Percentiles rank a stretch among this genome's conserved stretches.
Conservation (phyloP, 768 basidiomycete genomes). For the Royoungia palumana region DNA sequence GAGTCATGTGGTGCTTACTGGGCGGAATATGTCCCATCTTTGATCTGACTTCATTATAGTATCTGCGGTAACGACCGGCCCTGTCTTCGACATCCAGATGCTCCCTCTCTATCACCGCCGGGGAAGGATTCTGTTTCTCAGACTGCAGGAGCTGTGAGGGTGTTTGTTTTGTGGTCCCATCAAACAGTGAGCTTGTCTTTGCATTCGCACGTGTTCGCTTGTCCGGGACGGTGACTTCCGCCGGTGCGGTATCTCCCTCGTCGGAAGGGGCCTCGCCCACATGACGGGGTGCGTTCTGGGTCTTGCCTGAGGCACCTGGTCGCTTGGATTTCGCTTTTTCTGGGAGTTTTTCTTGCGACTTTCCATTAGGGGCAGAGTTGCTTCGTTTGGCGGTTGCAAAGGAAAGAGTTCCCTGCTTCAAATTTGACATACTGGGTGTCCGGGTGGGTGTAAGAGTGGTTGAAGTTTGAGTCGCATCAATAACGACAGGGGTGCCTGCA, state of each 20-base stretch:
- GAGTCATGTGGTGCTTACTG: conserved; percentile 44
- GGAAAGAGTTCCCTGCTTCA: conserved; percentile 45
- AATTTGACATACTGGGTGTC: conserved; percentile 6
- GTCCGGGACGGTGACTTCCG: conserved; percentile 10
- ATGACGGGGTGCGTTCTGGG: not conserved
- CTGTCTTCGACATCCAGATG: conserved; percentile 45
- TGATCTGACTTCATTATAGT: conserved; percentile 44
- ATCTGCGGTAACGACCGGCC: conserved; percentile 48
- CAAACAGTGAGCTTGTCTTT: conserved; percentile 4
- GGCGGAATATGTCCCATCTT: conserved; percentile 56
- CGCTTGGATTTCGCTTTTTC: conserved; percentile 11
- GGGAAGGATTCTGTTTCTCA: conserved; percentile 3
- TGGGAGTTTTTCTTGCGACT: conserved; percentile 13
- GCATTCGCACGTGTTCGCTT: conserved; percentile 28
- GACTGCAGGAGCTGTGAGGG: conserved; percentile 1
- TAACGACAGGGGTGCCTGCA: conserved; percentile 19
- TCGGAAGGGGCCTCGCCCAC: conserved; percentile 20
- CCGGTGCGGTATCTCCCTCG: conserved; percentile 11
- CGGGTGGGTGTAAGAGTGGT: not conserved
- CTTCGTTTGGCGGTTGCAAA: conserved; percentile 49
- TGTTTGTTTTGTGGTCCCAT: conserved; percentile 2
- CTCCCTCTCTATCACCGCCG: conserved; percentile 16
- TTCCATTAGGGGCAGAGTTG: conserved; percentile 22
- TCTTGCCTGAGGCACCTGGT: not conserved
- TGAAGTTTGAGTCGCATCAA: not conserved